These are phyloP conservation scores for Sphaceloma murrayae DNA, from an alignment of 2,329 filamentous ascomycete species.

Conservation along the genomic window DNA sequence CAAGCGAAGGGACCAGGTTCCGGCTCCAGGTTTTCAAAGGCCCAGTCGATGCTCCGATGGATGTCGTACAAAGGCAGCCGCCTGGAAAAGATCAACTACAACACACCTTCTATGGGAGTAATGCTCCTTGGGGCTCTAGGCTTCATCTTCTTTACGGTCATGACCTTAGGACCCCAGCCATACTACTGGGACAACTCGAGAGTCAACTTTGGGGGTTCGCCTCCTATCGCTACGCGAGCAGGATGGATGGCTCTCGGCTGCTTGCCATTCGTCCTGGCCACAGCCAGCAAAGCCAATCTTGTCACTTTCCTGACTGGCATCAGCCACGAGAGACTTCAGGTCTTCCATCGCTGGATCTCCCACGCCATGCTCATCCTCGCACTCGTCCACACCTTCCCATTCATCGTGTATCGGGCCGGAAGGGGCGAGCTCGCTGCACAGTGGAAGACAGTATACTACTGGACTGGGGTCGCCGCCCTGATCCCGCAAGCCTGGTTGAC, in stretches of 20 bases:
- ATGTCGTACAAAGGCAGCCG: conserved; percentile 7
- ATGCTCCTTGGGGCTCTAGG: neutral
- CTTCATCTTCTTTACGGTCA: conserved; percentile 39
- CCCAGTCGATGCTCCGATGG: neutral
- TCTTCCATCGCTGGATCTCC: conserved; percentile 83
- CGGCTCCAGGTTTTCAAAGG: neutral
- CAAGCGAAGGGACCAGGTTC: conserved; percentile 13
- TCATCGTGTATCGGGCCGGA: conserved; percentile 65
- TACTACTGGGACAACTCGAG: conserved; percentile 46
- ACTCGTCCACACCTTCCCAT: conserved; percentile 77
- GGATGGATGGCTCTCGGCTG: conserved; percentile 89
- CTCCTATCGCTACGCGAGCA: conserved; percentile 73
- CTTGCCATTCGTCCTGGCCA: conserved; percentile 83
- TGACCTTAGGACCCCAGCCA: conserved; percentile 33
- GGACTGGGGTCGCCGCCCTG: conserved; percentile 32
- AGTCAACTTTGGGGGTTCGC: conserved; percentile 56
- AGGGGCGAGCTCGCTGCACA: conserved; percentile 49
- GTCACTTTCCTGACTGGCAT: conserved; percentile 79
- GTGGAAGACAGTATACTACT: conserved; percentile 43
- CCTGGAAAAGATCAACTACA: conserved; percentile 8
- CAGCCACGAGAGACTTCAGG: conserved; percentile 82
- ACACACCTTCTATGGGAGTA: neutral
- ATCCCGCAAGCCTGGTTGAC: conserved; percentile 53
- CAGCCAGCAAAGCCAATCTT: conserved; percentile 84
- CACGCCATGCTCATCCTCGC: conserved; percentile 77